Evolutionary conservation across 108 stramenopile genomes (phyloP), one percentile per base, ranked within the genome.

Genomic region (Nitzschia sp.): DNA sequence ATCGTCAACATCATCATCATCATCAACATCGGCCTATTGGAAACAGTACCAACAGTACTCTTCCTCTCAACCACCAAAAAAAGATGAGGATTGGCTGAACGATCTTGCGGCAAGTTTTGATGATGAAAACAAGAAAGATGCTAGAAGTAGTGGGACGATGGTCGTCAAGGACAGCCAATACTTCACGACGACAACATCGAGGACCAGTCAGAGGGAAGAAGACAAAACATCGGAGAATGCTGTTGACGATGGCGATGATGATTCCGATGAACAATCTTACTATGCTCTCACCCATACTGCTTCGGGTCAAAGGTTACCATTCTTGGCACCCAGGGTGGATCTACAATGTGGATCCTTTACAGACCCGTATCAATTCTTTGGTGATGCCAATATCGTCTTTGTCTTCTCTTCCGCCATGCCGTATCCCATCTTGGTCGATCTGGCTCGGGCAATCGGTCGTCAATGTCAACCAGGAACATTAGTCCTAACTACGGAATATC

Each of bases 401-500:
- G 74, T 79, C 35, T 92, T 88, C 65, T 89, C 91, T 0, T 84
- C 79, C 55, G 85, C 85, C 54, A 77, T 89, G 82, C 64, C 76
- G 23, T 53, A 74, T 1, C 60, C 48, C 23, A 62, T 88, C 1
- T 53, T 87, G 22, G 23, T 63, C 60, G 52, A 75, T 35, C 53
- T 92, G 31, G 80, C 85, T 15, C 44, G 77, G 34, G 77, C 88
- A 0, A 82, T 92, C 31, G 91, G 88, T 3, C 60, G 84, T 32
- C 88, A 89, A 63, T 88, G 85, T 59, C 59, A 77, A 62, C 86
- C 86, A 13, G 91, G 91, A 21, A 83, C 86, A 15, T 80, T 92
- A 22, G 72, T 92, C 29, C 86, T 92, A 21, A 89, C 91, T 15
- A 92, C 91, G 2, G 91, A 92, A 55, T 88, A 80, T 58, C 77